Percentiles rank a stretch among this genome's conserved stretches.
Conservation (phyloP, 2,329 filamentous ascomycete species). For the Ascochyta viciae-villosae region DNA sequence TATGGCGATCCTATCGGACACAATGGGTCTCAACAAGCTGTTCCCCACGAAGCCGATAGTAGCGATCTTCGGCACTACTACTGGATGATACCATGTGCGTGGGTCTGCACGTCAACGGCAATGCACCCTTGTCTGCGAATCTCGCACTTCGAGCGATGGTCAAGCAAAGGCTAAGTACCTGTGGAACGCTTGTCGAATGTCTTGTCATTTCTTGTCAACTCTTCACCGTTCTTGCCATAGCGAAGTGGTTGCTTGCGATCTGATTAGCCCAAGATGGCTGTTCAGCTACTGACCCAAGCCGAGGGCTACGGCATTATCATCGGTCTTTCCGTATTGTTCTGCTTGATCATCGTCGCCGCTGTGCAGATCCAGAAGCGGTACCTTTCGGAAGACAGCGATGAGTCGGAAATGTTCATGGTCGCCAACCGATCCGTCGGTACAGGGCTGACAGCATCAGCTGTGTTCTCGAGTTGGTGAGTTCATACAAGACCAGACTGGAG, state of each 20-base stretch:
- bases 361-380: constrained; percentile 24
- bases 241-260: background rate
- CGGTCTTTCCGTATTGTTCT: constrained; percentile 18
- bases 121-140: background rate
- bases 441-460: constrained; percentile 27
- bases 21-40: background rate
- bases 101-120: constrained; percentile 17
- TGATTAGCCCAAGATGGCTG: constrained; percentile 7
- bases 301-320: constrained; percentile 26
- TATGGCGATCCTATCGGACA: background rate
- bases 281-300: constrained; percentile 20
- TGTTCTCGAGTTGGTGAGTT: constrained; percentile 23
- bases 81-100: constrained; percentile 18
- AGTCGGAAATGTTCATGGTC: constrained; percentile 32
- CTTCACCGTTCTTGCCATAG: background rate
- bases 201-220: background rate
- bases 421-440: constrained; percentile 28
- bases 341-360: constrained; percentile 22
- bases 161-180: constrained; percentile 2
- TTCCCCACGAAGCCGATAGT: constrained; percentile 3
- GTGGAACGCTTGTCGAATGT: background rate
- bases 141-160: background rate
- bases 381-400: constrained; percentile 24
- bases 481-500: fast-evolving
- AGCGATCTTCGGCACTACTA: constrained; percentile 9